Evolutionary conservation across 768 basidiomycete genomes (phyloP).

Genomic region (Ramaria sp.): DNA sequence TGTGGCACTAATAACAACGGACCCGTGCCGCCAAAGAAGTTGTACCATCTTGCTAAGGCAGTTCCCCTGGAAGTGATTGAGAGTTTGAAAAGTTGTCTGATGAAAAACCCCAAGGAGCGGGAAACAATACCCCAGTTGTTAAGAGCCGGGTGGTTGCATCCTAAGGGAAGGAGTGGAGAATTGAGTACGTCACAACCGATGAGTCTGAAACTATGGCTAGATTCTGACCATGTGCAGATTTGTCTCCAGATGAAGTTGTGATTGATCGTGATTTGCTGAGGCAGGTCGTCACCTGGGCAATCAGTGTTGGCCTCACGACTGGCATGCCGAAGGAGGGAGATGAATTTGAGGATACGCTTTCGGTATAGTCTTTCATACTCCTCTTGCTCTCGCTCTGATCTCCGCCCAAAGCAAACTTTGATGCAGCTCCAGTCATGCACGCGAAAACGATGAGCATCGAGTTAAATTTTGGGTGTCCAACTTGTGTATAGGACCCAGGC

Average conservation of each 20-base stretch:
- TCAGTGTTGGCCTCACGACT: slow-evolving; percentile 2
- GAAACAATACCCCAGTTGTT: slow-evolving; percentile 83
- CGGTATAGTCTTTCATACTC: background rate
- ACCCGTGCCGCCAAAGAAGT: slow-evolving; percentile 37
- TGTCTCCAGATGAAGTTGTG: slow-evolving; percentile 3
- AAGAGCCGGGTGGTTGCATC: slow-evolving; percentile 61
- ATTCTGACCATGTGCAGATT: background rate
- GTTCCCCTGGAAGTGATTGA: slow-evolving; percentile 70
- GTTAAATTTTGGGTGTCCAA: background rate
- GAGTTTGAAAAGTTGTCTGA: slow-evolving; percentile 74
- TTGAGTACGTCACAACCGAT: background rate
- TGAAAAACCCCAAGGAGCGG: slow-evolving; percentile 69
- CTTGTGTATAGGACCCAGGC: background rate
- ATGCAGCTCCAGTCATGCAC: background rate
- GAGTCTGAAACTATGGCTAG: background rate
- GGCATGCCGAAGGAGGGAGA: slow-evolving; percentile 3
- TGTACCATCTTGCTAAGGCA: slow-evolving; percentile 59
- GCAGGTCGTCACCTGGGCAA: slow-evolving; percentile 7
- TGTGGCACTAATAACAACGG: slow-evolving; percentile 16
- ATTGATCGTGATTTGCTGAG: slow-evolving; percentile 5
- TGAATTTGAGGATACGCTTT: slow-evolving; percentile 4
- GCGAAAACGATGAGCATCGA: background rate
- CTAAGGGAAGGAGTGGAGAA: slow-evolving; percentile 4
- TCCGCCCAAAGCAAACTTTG: background rate
- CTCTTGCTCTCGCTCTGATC: background rate